Evolutionary conservation across 2,329 filamentous ascomycete genomes (phyloP).

Genomic region (Neofusicoccum ribis): DNA sequence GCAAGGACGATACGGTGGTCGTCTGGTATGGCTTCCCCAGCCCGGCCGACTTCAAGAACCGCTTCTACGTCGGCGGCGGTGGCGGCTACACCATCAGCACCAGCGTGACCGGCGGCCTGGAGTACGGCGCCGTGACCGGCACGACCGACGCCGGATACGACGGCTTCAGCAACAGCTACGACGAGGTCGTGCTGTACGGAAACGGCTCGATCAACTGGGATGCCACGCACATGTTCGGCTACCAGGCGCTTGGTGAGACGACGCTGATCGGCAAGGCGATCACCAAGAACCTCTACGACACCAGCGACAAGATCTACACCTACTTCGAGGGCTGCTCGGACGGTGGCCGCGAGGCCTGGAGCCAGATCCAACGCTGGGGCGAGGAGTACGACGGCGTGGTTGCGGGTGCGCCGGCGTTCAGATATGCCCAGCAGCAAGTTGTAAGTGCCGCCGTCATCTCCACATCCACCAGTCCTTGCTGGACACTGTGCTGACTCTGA

Average conservation of each 20-base stretch:
- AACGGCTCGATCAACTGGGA: constrained; percentile 57
- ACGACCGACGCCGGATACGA: constrained; percentile 55
- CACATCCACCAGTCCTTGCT: not conserved
- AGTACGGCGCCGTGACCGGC: constrained; percentile 51
- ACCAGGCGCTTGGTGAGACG: constrained; percentile 55
- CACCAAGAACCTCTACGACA: constrained; percentile 41
- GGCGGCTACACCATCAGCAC: constrained; percentile 50
- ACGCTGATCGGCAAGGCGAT: constrained; percentile 49
- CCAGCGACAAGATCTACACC: constrained; percentile 38
- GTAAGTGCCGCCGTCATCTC: not conserved
- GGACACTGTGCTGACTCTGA: not conserved
- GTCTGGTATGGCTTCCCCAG: constrained; percentile 47
- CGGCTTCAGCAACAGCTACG: constrained; percentile 44
- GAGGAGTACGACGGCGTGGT: constrained; percentile 51
- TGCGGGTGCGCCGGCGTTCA: constrained; percentile 50
- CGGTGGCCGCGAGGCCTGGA: constrained; percentile 52
- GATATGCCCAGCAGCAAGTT: constrained; percentile 49
- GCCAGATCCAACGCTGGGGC: constrained; percentile 54
- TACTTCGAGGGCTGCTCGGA: constrained; percentile 60
- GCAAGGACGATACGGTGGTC: constrained; percentile 27
- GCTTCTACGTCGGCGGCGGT: constrained; percentile 50
- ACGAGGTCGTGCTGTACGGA: constrained; percentile 32
- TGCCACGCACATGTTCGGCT: constrained; percentile 52
- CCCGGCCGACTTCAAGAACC: constrained; percentile 46
- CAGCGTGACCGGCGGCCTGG: constrained; percentile 41